Percentiles rank a stretch among this genome's conserved stretches.
These are phyloP conservation scores for Naegleria lovaniensis DNA, from an alignment of 208 protist species.

Conservation along the genomic window DNA sequence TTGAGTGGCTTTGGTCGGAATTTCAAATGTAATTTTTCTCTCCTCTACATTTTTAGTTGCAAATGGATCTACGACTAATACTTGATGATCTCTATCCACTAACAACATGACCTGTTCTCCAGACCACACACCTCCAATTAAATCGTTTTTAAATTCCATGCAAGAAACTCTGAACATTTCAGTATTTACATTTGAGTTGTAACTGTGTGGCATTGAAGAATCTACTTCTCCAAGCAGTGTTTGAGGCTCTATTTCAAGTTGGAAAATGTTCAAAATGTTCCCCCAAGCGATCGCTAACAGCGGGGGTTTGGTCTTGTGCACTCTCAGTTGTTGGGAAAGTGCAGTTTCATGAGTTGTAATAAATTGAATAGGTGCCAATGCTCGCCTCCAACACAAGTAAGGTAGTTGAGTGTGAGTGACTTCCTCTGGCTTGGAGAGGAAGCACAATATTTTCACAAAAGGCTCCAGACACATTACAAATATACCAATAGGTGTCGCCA, in stretches of 20 bases:
- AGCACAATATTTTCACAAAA: background rate
- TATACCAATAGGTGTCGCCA: background rate
- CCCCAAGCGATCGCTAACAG: constrained; percentile 1
- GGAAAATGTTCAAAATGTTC: background rate
- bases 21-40: background rate
- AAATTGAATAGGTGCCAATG: background rate
- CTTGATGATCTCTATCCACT: background rate
- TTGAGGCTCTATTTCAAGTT: background rate
- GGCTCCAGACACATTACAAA: background rate
- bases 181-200: background rate
- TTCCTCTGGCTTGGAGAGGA: background rate
- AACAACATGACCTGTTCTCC: background rate
- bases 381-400: background rate
- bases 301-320: background rate
- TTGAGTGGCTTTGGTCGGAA: background rate
- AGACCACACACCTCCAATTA: background rate
- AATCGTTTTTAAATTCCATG: background rate
- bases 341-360: background rate
- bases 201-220: background rate
- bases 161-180: constrained; percentile 1
- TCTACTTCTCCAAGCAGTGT: background rate
- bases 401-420: background rate
- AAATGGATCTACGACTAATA: background rate
- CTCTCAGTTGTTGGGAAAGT: background rate
- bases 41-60: background rate